Evolutionary conservation across 2,329 filamentous ascomycete genomes (phyloP), one percentile per base, ranked within the genome.

Genomic region (Fusarium ramigenum): DNA sequence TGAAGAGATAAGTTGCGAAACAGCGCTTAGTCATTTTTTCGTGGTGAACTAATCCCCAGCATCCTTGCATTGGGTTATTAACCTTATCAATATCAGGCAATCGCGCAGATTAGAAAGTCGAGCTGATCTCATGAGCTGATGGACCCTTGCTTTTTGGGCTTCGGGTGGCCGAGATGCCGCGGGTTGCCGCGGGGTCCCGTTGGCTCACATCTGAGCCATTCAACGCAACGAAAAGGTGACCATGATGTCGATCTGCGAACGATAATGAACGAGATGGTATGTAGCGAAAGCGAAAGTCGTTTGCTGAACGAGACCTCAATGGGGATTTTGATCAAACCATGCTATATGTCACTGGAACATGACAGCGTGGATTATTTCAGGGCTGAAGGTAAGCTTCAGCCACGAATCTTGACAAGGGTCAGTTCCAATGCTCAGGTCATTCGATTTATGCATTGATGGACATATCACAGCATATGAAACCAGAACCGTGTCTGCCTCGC

Each of bases 301-400:
- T 28, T 40, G 9, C 50, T 18, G 34, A 28, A n/a, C 19, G 23
- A 40, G 50, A 9, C 7, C 18, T 12, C 2, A 11, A 25, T 5
- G 9, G 9, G 6, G 7, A 8, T 1, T 7, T 23, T 23, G n/a
- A 8, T 19, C 9, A 7, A 4, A 3, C 16, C 1, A 19, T 36
- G n/a, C 16, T 25, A 21, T 25, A 52, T 8, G n/a, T 21, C n/a
- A 18, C n/a, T 15, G n/a, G 25, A 52, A 15, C 30, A 15, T 25
- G 30, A 2, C 3, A 25, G 1, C 2, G 11, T 36, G n/a, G 18
- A 36, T 36, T 15, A n/a, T 40, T 10, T 12, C 23, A 40, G 34
- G 34, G 34, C 34, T 54, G 19, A 14, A 6, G 5, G 34, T 9
- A 16, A 14, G 0, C 25, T n/a, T 40, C 34, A 40, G 23, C 34